A percentile compares a stretch with the other conserved stretches of the same genome.
phyloP scores from a whole-genome alignment of 108 stramenopile genomes.

The Nannochloropsis salina region DNA sequence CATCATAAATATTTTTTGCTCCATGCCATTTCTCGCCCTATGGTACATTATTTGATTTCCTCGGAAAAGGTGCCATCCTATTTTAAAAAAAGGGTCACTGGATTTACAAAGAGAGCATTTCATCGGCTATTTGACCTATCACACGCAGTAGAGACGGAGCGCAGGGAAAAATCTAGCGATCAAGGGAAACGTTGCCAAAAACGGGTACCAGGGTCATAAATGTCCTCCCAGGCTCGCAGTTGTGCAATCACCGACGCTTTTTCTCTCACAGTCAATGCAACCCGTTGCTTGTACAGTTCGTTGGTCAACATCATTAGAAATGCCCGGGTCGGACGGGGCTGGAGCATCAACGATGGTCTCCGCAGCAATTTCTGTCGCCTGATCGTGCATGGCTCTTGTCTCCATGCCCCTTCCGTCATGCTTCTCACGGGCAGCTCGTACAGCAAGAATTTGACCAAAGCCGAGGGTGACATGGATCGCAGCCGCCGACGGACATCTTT shows the following conservation, averaged over 20 bases:
- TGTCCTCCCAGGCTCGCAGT: neutral
- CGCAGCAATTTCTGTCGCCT: neutral
- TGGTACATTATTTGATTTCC: too few species aligned
- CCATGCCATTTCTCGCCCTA: too few species aligned
- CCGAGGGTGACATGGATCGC: neutral
- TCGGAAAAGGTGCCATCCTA: too few species aligned
- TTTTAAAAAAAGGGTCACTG: too few species aligned
- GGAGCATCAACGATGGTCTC: neutral
- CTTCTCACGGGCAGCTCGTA: neutral
- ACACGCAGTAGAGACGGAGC: too few species aligned
- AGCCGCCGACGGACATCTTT: slow-evolving; percentile 14
- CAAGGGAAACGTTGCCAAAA: neutral
- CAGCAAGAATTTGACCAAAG: neutral
- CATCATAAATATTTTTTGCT: too few species aligned
- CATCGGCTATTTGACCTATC: too few species aligned
- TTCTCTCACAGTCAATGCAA: neutral
- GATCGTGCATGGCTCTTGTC: neutral
- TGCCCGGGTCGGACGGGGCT: neutral
- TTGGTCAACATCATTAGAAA: slow-evolving; percentile 7
- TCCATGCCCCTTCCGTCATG: neutral
- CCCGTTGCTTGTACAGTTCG: slow-evolving; percentile 16
- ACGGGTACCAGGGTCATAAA: slow-evolving; percentile 5
- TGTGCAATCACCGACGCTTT: neutral
- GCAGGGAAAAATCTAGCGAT: too few species aligned
- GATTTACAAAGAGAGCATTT: too few species aligned